These are phyloP conservation scores for Fagopyrum homotropicum DNA, from an alignment of 148 eudicot species.

Conservation along the genomic window DNA sequence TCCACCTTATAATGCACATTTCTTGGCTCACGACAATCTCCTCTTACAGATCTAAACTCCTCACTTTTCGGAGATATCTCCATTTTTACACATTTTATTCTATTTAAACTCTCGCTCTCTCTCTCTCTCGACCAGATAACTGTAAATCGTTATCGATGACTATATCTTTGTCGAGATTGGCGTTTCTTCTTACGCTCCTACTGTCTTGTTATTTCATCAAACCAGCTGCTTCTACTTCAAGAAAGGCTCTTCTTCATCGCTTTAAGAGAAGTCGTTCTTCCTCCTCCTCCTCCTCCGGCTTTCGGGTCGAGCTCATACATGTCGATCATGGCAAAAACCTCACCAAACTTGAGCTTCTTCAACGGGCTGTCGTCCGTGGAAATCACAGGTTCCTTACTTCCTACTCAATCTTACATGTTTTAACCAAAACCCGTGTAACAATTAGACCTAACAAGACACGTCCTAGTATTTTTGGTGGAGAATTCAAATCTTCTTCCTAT, in stretches of 20 bases:
- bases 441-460: too few relatives aligned
- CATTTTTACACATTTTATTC: neutral
- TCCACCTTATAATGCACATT: neutral
- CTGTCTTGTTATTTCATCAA: neutral
- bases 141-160: neutral
- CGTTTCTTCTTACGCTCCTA: neutral
- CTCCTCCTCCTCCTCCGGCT: neutral
- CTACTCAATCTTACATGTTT: neutral
- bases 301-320: slow-evolving; percentile 36
- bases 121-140: neutral
- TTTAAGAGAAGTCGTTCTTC: neutral
- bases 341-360: slow-evolving; percentile 55
- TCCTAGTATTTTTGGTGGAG: too few relatives aligned
- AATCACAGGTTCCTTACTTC: slow-evolving; percentile 23
- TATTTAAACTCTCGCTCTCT: slow-evolving; percentile 2
- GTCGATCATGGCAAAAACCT: slow-evolving; percentile 61
- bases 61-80: neutral
- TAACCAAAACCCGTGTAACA: too few relatives aligned
- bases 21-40: slow-evolving; percentile 1
- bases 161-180: neutral
- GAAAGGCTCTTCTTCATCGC: neutral
- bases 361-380: slow-evolving; percentile 51
- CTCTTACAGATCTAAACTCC: neutral
- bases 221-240: neutral
- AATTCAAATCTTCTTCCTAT: too few relatives aligned